phyloP scores from a whole-genome alignment of 176 grass and related monocot genomes.

The Oryza nivara region DNA sequence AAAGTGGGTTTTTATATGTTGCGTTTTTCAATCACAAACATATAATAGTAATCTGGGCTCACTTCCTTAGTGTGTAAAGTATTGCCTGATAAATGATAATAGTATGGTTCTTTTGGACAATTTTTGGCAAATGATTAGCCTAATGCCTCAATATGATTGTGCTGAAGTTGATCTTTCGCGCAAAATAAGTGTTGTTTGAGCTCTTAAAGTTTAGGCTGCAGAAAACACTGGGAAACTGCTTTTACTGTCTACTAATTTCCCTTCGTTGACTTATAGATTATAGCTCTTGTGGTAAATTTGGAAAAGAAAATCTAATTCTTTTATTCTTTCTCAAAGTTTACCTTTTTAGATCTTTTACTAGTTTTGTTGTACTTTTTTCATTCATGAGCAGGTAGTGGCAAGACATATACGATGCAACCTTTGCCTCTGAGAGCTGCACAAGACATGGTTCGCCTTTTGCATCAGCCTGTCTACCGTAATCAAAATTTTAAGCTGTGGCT shows the following conservation, averaged over 20 bases:
- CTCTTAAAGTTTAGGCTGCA: neutral
- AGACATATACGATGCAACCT: conserved; percentile 99
- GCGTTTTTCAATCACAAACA: conserved; percentile 10
- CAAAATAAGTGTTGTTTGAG: conserved; percentile 10
- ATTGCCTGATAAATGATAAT: neutral
- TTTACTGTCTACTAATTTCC: neutral
- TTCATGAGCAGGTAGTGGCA: conserved; percentile 85
- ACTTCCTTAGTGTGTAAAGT: neutral
- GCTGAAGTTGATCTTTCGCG: neutral
- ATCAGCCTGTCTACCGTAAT: conserved; percentile 76
- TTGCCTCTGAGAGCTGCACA: conserved; percentile 87
- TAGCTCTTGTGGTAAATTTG: conserved; percentile 28
- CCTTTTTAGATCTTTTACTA: conserved; percentile 4
- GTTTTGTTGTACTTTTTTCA: conserved; percentile 19
- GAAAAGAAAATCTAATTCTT: neutral
- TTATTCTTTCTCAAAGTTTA: neutral
- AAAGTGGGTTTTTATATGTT: conserved; percentile 21
- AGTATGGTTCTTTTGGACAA: neutral
- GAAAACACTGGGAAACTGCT: neutral
- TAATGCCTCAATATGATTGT: neutral
- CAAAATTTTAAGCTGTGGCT: conserved; percentile 99
- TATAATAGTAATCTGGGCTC: neutral
- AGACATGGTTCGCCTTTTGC: conserved; percentile 81
- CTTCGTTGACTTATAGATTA: conserved; percentile 3
- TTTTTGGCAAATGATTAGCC: conserved; percentile 16